Base-by-base conservation (phyloP, 495 filamentous ascomycete genomes). In the Symbiotaphrina buchneri region DNA sequence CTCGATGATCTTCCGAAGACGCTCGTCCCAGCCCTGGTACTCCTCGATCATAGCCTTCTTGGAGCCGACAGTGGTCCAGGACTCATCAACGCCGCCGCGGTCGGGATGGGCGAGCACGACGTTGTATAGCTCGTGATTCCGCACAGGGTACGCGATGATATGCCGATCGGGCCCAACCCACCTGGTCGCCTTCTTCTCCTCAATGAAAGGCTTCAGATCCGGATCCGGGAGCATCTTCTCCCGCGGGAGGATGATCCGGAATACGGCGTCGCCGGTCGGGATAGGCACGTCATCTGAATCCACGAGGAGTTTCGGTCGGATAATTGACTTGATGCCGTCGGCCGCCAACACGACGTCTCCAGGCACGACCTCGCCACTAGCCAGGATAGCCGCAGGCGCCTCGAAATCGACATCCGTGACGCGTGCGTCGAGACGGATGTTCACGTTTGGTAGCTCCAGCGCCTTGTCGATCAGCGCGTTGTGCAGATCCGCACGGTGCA, bases 51-150 rank as follows among this genome's bases (percentile, higher is more conserved):
- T 75, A 28, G 53, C 61, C 15, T 48, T 39, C 49, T 85, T 90
- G 38, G 60, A 63, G 4, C 71, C 75, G 32, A 59, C 61, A 13
- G 75, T 81, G 6, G 74, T 81, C 52, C 82, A 85, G 1, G 72
- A 81, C 20, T 68, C 68, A 38, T 70, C 73, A 6, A 74, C 69
- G 24, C 72, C 74, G 4, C 56, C 62, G 10, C n/a, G n/a, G n/a
- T n/a, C n/a, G n/a, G n/a, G n/a, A n/a, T n/a, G n/a, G n/a, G n/a
- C n/a, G n/a, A 43, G 31, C 7, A 43, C 38, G 15, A 43, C 27
- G 26, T 43, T 43, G 34, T 35, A 41, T n/a, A 43, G 13, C 5
- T 30, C 27, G 13, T 36, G 36, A 11, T 41, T 32, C 23, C 41
- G 34, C 4, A 43, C 21, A 6, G 41, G 41, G 31, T 43, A 43